Base-by-base conservation (phyloP, 176 grass and related monocot genomes). In the Musa beccarii region DNA sequence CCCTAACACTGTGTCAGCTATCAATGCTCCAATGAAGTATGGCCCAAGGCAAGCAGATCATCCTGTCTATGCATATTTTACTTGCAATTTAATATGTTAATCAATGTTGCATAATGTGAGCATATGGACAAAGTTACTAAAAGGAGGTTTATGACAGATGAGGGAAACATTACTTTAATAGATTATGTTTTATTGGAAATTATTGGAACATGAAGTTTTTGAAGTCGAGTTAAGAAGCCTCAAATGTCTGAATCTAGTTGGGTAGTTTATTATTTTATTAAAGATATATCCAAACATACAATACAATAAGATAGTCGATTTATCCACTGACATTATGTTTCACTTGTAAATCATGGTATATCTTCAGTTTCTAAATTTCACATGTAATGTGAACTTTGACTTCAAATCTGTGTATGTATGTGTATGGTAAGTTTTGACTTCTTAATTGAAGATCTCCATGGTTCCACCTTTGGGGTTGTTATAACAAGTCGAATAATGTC, bases 1-100 rank as follows among this genome's bases (percentile, higher is more conserved):
- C 16, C 34, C 80, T 70, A 79, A 97, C 62, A 97, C 55, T 88
- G 83, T 54, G 83, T 54, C 93, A 96, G 59, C 85, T 96, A 68
- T 96, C 89, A 22, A 96, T 96, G 93, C 87, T 96, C 59, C 87
- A 96, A 85, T 90, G 89, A 88, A 92, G 87, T 68, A 90, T 96
- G 89, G 84, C 93, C 79, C 93, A 90, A 85, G 90, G 93, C 87
- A 83, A 88, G 81, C 34, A 76, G 34, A 83, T 70, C 52, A 15
- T 82, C 53, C 56, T 66, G 54, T 83, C 29, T 69, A n/a, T 62
- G 21, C 74, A 26, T 29, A 26, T 9, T 19, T 24, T 51, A 52
- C 54, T 55, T 66, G 24, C 11, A 28, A 12, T 66, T 66, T 3
- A 66, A 25, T 22, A 66, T 66, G n/a, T 11, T 66, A 22, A 28